Evolutionary conservation across 768 basidiomycete genomes (phyloP), one percentile per base, ranked within the genome.

Genomic region (Cystofilobasidium ferigula): DNA sequence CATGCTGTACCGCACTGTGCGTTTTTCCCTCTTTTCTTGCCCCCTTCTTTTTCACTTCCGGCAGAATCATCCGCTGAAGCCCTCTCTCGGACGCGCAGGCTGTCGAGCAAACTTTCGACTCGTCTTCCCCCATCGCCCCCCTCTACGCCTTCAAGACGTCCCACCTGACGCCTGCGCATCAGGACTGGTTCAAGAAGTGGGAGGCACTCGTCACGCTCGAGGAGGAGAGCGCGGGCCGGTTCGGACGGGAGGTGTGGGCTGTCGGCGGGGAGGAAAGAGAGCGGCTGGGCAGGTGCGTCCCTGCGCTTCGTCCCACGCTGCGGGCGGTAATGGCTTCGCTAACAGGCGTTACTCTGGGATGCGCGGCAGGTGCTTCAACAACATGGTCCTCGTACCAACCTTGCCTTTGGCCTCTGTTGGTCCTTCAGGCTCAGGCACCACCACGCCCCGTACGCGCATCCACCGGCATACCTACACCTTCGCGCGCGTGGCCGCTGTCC

Each of bases 191-290:
- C 80, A 84, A 84, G 71, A 81, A 83, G 70, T 99, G 95, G 95
- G 95, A 99, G 73, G 77, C 80, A 2, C 80, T 98, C 20, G 80
- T 98, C 63, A 80, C 89, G 2, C 73, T 85, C 5, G 95, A 99
- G 74, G 95, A 98, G 73, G 85, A 86, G 64, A 93, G 95, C 69
- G 78, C 88, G 18, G 77, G 86, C 13, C 81, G 88, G 24, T 92
- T 89, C 78, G 84, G 84, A 73, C 88, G 87, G 70, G 93, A 99
- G 71, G 79, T 98, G 12, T 99, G 95, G 95, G 92, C 88, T 0
- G 83, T 94, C 81, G 82, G 82, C 8, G 89, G 90, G 0, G 78
- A 75, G 22, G 85, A 92, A 71, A 81, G 95, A 63, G 88, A 91
- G 75, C 81, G 78, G 62, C 82, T 82, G 47, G 95, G 95, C 2